These are phyloP conservation scores for Pichia sp. DNA, from an alignment of 1,139 yeast species.

Conservation along the genomic window DNA sequence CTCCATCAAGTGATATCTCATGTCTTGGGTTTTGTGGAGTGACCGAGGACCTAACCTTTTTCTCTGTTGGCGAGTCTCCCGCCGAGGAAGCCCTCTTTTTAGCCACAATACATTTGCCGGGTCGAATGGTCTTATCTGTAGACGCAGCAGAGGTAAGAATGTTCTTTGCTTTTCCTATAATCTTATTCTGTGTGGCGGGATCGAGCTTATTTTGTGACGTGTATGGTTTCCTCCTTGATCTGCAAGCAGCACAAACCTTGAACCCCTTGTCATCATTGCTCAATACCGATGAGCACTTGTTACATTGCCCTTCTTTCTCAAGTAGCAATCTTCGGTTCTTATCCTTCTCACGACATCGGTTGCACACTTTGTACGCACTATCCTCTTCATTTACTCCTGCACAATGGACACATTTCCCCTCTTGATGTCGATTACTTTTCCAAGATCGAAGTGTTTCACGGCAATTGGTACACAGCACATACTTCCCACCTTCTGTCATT, in stretches of 20 bases:
- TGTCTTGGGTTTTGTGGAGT: too few relatives aligned
- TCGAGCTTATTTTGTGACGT: too few relatives aligned
- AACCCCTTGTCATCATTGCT: constrained; percentile 42
- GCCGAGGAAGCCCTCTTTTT: too few relatives aligned
- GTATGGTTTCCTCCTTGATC: constrained; percentile 40
- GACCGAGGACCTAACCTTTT: too few relatives aligned
- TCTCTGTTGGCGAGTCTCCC: too few relatives aligned
- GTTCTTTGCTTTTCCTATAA: too few relatives aligned
- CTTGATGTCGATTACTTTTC: constrained; percentile 52
- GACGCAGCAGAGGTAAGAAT: too few relatives aligned
- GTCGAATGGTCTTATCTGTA: too few relatives aligned
- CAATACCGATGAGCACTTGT: constrained; percentile 49
- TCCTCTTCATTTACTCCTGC: constrained; percentile 43
- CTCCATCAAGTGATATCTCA: too few relatives aligned
- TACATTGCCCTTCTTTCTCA: constrained; percentile 54
- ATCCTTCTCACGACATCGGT: constrained; percentile 56
- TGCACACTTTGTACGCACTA: constrained; percentile 51
- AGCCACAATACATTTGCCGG: too few relatives aligned
- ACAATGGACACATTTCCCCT: constrained; percentile 63
- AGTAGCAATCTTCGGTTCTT: constrained; percentile 47
- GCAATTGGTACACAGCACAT: constrained; percentile 54
- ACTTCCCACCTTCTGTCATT: constrained; percentile 36
- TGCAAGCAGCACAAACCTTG: constrained; percentile 49
- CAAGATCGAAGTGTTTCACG: constrained; percentile 46
- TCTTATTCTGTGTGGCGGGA: too few relatives aligned